Evolutionary conservation across 129 eudicot genomes (phyloP).

Genomic region (Centella asiatica): DNA sequence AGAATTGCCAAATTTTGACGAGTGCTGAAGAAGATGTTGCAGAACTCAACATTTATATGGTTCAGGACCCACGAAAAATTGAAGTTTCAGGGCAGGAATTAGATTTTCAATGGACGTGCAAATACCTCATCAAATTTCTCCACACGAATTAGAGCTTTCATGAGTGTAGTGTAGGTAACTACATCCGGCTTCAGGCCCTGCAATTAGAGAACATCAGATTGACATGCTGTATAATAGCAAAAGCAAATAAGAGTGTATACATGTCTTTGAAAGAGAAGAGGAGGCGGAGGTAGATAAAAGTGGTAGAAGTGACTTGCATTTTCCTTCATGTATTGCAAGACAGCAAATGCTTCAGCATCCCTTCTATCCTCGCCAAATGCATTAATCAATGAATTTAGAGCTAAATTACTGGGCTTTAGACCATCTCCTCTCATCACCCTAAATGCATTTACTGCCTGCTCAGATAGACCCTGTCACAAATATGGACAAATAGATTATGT

Average conservation of each 20-base stretch:
- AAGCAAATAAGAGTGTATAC: background rate
- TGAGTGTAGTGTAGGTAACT: constrained; percentile 90
- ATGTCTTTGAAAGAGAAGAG: background rate
- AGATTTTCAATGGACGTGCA: background rate
- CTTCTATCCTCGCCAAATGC: constrained; percentile 97
- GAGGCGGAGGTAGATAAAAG: background rate
- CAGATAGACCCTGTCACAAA: constrained; percentile 70
- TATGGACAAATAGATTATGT: background rate
- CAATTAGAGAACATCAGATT: constrained; percentile 13
- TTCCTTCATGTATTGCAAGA: constrained; percentile 86
- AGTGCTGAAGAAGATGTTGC: no score
- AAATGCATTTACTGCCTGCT: constrained; percentile 83
- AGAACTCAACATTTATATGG: background rate
- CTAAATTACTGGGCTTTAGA: constrained; percentile 73
- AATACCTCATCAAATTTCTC: constrained; percentile 83
- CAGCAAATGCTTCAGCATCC: constrained; percentile 80
- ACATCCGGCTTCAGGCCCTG: constrained; percentile 97
- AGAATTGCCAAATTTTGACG: background rate
- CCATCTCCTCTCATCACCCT: constrained; percentile 91
- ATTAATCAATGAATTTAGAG: constrained; percentile 87
- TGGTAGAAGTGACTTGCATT: constrained; percentile 41
- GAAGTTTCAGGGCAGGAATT: background rate
- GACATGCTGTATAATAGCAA: background rate
- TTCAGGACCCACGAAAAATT: background rate
- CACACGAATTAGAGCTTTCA: constrained; percentile 87